Base-by-base conservation (phyloP, 2,329 filamentous ascomycete genomes). In the Geosmithia flava region DNA sequence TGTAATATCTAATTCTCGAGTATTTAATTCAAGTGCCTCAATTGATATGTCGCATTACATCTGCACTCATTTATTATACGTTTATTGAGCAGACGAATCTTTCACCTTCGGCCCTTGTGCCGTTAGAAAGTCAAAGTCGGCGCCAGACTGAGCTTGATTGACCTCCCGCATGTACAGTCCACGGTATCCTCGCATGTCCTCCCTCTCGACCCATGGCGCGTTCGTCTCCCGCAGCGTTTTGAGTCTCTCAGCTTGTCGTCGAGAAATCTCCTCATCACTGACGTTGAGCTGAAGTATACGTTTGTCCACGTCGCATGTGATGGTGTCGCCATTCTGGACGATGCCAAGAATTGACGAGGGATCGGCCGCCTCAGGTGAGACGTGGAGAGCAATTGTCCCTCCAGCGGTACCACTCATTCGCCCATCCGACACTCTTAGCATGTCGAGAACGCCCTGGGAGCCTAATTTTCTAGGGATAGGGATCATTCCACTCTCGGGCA, bases 351-450 rank as follows among this genome's bases (percentile, higher is more conserved):
- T 85, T 0, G 86, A 88, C 11, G 77, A 80, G 0, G 86, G 85
- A 29, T 75, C 65, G 0, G 85, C 87, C 1, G 88, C 87, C 64
- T 96, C 90, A 1, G 90, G 90, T 2, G 83, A 82, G 6, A 95
- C 83, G 56, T 96, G 90, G 6, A 93, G 80, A 0, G 93, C 87
- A 53, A 95, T 91, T 49, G 93, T 96, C 0, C 90, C 90, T 44
- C 94, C 89, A 2, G 80, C 85, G 0, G 89, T 93, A 4, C 90
- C 90, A 20, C 78, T 85, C 70, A 95, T 96, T 29, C 90, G 68
- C 0, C 90, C 90, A 57, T 96, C 90, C 0, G 88, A 95, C 30
- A 96, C 75, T 1, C 95, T 72, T 3, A 93, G 80, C 62, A 95
- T 82, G 52, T 95, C 93, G 15, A 70, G 75, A 4, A 95, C 75